Evolutionary conservation across 768 basidiomycete species (phyloP).

Genomic region (Harrya chromipes): DNA sequence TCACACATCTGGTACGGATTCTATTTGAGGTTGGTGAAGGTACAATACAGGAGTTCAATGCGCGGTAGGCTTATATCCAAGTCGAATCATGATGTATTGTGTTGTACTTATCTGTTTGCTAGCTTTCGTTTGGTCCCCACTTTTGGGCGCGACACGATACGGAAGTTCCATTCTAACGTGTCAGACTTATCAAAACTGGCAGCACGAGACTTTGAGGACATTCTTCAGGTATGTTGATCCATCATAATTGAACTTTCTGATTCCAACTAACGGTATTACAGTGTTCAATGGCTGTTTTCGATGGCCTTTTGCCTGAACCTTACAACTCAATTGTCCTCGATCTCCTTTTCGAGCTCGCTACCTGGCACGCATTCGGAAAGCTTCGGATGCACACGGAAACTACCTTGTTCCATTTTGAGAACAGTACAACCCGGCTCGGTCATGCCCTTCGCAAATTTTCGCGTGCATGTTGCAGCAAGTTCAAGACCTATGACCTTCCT

Average conservation of each 20-base stretch:
- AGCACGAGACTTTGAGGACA: conserved; percentile 38
- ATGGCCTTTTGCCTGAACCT: conserved; percentile 24
- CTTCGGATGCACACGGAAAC: conserved; percentile 24
- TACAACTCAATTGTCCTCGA: conserved; percentile 15
- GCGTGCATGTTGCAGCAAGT: no score
- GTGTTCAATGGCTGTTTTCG: conserved; percentile 35
- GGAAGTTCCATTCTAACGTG: conserved; percentile 30
- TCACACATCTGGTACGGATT: conserved; percentile 38
- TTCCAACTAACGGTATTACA: no score
- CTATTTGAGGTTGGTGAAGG: conserved; percentile 6
- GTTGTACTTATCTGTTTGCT: no score
- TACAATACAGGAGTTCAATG: no score
- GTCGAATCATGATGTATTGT: no score
- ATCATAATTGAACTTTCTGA: no score
- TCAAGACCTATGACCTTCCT: no score
- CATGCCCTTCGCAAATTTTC: no score
- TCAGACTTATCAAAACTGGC: conserved; percentile 35
- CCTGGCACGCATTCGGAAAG: conserved; percentile 30
- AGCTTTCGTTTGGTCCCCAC: conserved; percentile 22
- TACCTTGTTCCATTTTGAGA: conserved; percentile 19
- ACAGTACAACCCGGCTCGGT: conserved; percentile 24
- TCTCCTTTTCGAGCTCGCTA: conserved; percentile 18
- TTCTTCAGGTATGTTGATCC: conserved; percentile 26
- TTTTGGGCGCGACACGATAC: conserved; percentile 33
- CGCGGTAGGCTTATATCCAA: no score